Base-by-base conservation (phyloP, 495 filamentous ascomycete species). In the Hypoxylon fuscum region DNA sequence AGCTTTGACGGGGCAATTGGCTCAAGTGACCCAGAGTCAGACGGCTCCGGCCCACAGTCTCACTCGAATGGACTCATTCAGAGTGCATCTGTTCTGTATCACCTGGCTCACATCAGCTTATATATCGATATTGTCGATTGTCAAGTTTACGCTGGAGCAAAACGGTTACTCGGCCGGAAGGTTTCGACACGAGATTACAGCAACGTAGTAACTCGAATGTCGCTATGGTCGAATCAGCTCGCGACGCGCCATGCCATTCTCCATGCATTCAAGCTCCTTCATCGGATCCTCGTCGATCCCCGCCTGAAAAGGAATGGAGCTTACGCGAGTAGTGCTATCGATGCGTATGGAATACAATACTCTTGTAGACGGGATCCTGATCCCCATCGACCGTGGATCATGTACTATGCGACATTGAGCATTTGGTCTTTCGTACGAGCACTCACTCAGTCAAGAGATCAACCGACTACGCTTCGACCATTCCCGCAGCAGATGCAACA, bases 371-470 rank as follows among this genome's bases (percentile, higher is more conserved):
- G 92, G 55, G 95, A 98, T 69, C 87, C 87, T 41, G 85, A 97
- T 37, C 87, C 96, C 17, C 95, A 98, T 68, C 86, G 95, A 21
- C 92, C 95, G 1, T 98, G 95, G 95, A 91, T 98, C 31, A 85
- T 98, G 74, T 98, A 97, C 72, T 95, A 94, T 52, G 91, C 95
- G 0, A 87, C 89, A 1, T 77, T 98, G 55, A 90, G 93, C 43
- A 92, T 97, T 22, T 98, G 93, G 93, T 92, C 84, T 15, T 98
- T 95, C 68, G 93, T 91, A 14, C 93, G 87, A 65, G 94, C 95
- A 0, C 72, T 96, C 48, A 91, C 94, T 59, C 89, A 68, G 50
- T 52, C 71, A 55, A 61, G 64, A 63, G 43, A 51, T 53, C 21
- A 74, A 56, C 23, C 59, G 42, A 46, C 69, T 68, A 45, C 66